These are phyloP conservation scores for Neurospora terricola DNA, from an alignment of 495 filamentous ascomycete species.

Conservation along the genomic window DNA sequence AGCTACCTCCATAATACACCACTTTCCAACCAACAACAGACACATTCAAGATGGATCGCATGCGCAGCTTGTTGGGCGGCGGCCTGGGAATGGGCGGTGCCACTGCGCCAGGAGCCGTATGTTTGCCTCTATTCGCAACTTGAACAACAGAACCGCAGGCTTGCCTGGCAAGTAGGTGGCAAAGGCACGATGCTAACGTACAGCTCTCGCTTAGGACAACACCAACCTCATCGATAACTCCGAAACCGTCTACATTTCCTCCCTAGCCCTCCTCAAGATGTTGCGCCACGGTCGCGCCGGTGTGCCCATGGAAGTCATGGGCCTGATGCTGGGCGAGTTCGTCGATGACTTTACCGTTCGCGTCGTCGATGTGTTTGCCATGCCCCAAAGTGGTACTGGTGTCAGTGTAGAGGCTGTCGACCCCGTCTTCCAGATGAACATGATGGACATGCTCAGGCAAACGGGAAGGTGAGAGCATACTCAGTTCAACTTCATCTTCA, in stretches of 20 bases:
- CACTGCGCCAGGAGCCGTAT: slow-evolving; percentile 64
- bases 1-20: neutral
- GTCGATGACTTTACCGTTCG: slow-evolving; percentile 98
- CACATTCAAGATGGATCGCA: slow-evolving; percentile 61
- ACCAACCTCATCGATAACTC: slow-evolving; percentile 91
- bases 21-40: neutral
- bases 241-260: slow-evolving; percentile 98
- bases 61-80: slow-evolving; percentile 74
- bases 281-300: slow-evolving; percentile 91
- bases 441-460: slow-evolving; percentile 99
- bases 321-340: slow-evolving; percentile 96
- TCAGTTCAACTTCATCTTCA: neutral
- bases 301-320: slow-evolving; percentile 99
- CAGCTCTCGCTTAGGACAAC: slow-evolving; percentile 51
- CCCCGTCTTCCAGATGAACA: slow-evolving; percentile 96
- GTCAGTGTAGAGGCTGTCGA: slow-evolving; percentile 98
- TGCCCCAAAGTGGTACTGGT: slow-evolving; percentile 98
- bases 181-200: neutral
- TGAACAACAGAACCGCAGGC: neutral
- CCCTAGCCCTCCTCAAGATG: slow-evolving; percentile 96
- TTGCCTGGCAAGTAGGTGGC: neutral
- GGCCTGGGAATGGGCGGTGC: slow-evolving; percentile 55
- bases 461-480: slow-evolving; percentile 67
- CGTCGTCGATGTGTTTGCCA: slow-evolving; percentile 96
- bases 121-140: slow-evolving; percentile 21